These are phyloP conservation scores for Fusarium goolgardi DNA, from an alignment of 2,329 filamentous ascomycete genomes.

Conservation along the genomic window DNA sequence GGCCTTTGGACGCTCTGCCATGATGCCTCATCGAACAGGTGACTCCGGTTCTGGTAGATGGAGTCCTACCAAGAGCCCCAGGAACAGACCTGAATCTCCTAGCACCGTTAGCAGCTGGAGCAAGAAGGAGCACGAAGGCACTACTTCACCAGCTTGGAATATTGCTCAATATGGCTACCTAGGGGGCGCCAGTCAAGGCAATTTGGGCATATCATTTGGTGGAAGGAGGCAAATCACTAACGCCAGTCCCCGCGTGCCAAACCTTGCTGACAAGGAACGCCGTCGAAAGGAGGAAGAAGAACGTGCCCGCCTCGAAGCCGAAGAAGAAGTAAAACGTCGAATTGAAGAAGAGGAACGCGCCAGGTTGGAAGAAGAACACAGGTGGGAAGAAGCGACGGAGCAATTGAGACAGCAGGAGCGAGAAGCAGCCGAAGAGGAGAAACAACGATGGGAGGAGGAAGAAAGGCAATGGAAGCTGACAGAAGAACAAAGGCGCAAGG, in stretches of 20 bases:
- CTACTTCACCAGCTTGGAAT: slow-evolving; percentile 93
- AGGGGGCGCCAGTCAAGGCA: slow-evolving; percentile 96
- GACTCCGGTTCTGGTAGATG: slow-evolving; percentile 66
- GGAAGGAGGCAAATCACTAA: slow-evolving; percentile 92
- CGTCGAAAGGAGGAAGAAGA: slow-evolving; percentile 69
- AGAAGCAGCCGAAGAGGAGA: slow-evolving; percentile 72
- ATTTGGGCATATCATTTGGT: slow-evolving; percentile 92
- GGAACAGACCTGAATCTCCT: slow-evolving; percentile 64
- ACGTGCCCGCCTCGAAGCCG: slow-evolving; percentile 64
- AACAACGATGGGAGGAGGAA: slow-evolving; percentile 80
- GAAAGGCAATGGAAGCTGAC: slow-evolving; percentile 81
- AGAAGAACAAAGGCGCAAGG: slow-evolving; percentile 75
- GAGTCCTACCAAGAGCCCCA: slow-evolving; percentile 72
- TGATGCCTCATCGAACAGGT: slow-evolving; percentile 64
- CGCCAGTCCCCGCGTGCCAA: slow-evolving; percentile 82
- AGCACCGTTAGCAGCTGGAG: slow-evolving; percentile 86
- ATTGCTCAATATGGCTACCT: slow-evolving; percentile 99
- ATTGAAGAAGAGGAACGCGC: slow-evolving; percentile 73
- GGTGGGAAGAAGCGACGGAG: slow-evolving; percentile 74
- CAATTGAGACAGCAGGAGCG: slow-evolving; percentile 70
- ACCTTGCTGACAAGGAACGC: slow-evolving; percentile 85
- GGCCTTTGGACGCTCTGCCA: slow-evolving; percentile 54
- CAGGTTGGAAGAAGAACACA: slow-evolving; percentile 71
- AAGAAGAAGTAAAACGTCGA: slow-evolving; percentile 63
- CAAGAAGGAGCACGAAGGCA: slow-evolving; percentile 81